phyloP scores from a whole-genome alignment of 345 rosid species.

The Barbarea vulgaris region DNA sequence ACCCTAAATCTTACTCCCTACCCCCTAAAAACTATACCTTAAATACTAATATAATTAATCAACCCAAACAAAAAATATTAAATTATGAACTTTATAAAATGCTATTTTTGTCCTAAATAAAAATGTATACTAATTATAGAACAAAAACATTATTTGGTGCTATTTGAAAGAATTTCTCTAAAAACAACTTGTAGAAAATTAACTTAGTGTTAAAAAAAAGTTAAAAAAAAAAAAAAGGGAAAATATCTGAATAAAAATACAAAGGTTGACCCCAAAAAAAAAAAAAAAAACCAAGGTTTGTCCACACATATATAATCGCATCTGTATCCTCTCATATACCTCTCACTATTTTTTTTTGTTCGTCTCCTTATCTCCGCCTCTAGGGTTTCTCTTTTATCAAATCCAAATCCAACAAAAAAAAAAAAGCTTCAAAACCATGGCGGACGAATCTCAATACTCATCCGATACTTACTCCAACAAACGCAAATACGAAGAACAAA shows the following conservation, averaged over 20 bases:
- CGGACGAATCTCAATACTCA: slow-evolving; percentile 93
- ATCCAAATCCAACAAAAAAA: slow-evolving; percentile 4
- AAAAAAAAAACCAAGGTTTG: neutral
- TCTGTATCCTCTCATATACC: neutral
- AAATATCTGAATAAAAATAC: neutral
- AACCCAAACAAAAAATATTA: too few relatives aligned
- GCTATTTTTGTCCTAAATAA: too few relatives aligned
- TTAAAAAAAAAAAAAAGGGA: neutral
- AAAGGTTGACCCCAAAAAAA: neutral
- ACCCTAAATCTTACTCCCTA: too few relatives aligned
- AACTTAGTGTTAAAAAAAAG: too few relatives aligned
- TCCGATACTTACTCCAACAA: slow-evolving; percentile 57
- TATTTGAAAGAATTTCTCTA: too few relatives aligned
- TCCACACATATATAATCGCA: neutral
- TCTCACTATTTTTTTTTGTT: neutral
- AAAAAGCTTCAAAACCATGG: slow-evolving; percentile 49
- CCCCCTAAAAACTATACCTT: too few relatives aligned
- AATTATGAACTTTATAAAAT: too few relatives aligned
- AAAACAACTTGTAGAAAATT: too few relatives aligned
- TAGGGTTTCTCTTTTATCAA: slow-evolving; percentile 59
- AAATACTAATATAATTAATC: too few relatives aligned
- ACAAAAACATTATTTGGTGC: too few relatives aligned
- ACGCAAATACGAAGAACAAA: slow-evolving; percentile 90
- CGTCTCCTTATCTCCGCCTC: slow-evolving; percentile 36
- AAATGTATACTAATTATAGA: too few relatives aligned